Conservation (phyloP, 2,329 filamentous ascomycete species). For the Blastomyces parvus region DNA sequence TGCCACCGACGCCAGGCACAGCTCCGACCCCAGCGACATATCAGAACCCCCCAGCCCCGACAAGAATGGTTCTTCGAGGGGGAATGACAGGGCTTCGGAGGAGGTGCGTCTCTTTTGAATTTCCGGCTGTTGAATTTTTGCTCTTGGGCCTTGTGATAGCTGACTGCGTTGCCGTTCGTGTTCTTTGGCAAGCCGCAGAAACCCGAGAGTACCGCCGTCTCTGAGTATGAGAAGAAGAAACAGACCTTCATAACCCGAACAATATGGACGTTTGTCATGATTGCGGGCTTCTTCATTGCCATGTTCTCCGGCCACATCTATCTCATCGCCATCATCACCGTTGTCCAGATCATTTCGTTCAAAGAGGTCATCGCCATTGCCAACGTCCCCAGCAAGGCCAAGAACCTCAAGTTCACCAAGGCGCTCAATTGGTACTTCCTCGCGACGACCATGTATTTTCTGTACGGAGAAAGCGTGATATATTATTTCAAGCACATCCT, state of each 20-base stretch:
- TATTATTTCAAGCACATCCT: conserved; percentile 99
- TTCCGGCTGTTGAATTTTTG: background rate
- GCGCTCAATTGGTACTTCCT: conserved; percentile 98
- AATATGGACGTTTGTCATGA: conserved; percentile 98
- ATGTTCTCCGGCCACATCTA: conserved; percentile 97
- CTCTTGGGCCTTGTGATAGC: conserved; percentile 2
- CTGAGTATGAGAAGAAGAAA: conserved; percentile 97
- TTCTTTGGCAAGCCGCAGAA: conserved; percentile 3
- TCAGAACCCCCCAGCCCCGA: conserved; percentile 45
- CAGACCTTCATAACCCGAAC: conserved; percentile 93
- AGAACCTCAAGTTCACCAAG: conserved; percentile 87
- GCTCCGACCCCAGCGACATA: conserved; percentile 46
- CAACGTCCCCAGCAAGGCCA: conserved; percentile 82
- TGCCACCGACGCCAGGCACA: conserved; percentile 42
- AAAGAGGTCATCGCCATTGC: conserved; percentile 98
- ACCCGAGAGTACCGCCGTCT: conserved; percentile 22
- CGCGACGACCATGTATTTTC: conserved; percentile 97
- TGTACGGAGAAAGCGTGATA: conserved; percentile 97
- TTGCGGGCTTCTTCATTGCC: conserved; percentile 77
- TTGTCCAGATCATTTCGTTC: conserved; percentile 92
- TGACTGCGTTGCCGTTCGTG: background rate
- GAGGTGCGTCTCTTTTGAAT: conserved; percentile 14
- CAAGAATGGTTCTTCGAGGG: conserved; percentile 32
- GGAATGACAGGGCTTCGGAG: conserved; percentile 25
- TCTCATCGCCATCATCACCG: conserved; percentile 85